These are phyloP conservation scores for Backusella luteola DNA, from an alignment of 192 early-diverging fungal genomes.

Conservation along the genomic window DNA sequence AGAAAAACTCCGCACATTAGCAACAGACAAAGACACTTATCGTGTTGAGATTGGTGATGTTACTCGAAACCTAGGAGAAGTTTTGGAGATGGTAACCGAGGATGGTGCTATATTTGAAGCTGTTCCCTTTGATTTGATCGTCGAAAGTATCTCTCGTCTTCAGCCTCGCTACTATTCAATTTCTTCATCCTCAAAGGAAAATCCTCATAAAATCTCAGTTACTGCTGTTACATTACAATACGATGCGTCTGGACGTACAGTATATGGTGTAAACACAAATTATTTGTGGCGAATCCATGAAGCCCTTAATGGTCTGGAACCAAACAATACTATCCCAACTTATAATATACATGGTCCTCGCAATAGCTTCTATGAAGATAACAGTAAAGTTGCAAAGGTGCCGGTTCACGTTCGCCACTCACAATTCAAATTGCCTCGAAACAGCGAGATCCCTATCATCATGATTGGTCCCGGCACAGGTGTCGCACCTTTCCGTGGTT, in stretches of 20 bases:
- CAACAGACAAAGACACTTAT: constrained; percentile 66
- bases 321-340: background rate
- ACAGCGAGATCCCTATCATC: constrained; percentile 74
- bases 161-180: constrained; percentile 95
- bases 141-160: constrained; percentile 80
- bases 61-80: constrained; percentile 67
- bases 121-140: constrained; percentile 77
- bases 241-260: constrained; percentile 50
- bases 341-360: constrained; percentile 41
- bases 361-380: constrained; percentile 12
- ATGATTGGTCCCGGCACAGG: constrained; percentile 99
- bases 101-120: constrained; percentile 37
- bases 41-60: constrained; percentile 52
- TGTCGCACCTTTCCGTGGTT: constrained; percentile 96
- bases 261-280: constrained; percentile 86
- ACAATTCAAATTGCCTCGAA: constrained; percentile 83
- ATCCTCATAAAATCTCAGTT: constrained; percentile 70
- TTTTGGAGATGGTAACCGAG: constrained; percentile 50
- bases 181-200: constrained; percentile 77
- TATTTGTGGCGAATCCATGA: constrained; percentile 71
- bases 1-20: constrained; percentile 50
- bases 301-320: background rate
- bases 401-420: constrained; percentile 90
- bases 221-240: constrained; percentile 92
- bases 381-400: constrained; percentile 43